These are phyloP conservation scores for Pseudonitzschia multistriata DNA, from an alignment of 108 stramenopile genomes.

Conservation along the genomic window DNA sequence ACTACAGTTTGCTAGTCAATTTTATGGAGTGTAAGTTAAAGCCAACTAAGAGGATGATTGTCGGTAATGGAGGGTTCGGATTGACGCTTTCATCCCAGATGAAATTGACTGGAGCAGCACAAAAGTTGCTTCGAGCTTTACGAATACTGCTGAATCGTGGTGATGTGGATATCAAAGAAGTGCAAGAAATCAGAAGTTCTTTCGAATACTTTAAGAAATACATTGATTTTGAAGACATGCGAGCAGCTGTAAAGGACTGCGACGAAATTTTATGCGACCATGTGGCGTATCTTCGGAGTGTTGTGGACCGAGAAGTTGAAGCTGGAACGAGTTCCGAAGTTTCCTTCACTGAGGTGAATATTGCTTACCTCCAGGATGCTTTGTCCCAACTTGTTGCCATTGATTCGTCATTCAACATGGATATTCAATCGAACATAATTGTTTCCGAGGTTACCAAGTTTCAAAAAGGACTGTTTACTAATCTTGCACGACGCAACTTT, in stretches of 20 bases:
- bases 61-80: constrained; percentile 28
- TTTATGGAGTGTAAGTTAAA: constrained; percentile 31
- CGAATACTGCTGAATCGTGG: constrained; percentile 10
- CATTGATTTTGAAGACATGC: constrained; percentile 31
- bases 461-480: not conserved
- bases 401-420: not conserved
- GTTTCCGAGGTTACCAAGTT: not conserved
- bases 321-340: constrained; percentile 19
- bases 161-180: constrained; percentile 18
- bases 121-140: not conserved
- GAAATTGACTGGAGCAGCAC: constrained; percentile 32
- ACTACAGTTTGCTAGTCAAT: constrained; percentile 25
- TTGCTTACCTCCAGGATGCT: constrained; percentile 16
- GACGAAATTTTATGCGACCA: constrained; percentile 33
- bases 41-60: constrained; percentile 20
- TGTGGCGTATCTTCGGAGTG: constrained; percentile 2
- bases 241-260: constrained; percentile 20
- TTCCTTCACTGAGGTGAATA: constrained; percentile 29
- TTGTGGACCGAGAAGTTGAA: constrained; percentile 19
- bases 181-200: constrained; percentile 26
- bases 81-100: constrained; percentile 41
- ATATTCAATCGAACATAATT: not conserved
- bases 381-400: not conserved
- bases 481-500: not conserved
- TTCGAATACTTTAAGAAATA: constrained; percentile 36